Evolutionary conservation across 2,329 filamentous ascomycete species (phyloP), one percentile per base, ranked within the genome.

Genomic region (Cladophialophora exuberans): DNA sequence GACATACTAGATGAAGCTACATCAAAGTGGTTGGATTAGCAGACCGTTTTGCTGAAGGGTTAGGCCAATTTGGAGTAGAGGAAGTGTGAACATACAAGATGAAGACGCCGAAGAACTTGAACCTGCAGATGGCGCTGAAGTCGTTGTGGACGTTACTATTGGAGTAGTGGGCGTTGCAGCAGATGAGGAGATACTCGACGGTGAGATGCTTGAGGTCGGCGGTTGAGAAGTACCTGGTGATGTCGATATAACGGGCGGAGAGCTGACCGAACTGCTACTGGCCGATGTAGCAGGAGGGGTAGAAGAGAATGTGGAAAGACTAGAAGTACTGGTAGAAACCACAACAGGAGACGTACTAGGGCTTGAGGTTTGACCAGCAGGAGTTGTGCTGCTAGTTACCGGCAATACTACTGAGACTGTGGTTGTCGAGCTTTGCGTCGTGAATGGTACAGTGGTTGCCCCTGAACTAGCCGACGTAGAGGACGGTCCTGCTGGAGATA

Each of bases 281-380:
- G 2, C 15, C 13, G 22, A 13, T 20, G 45, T 2, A 17, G 49
- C 48, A 23, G 49, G 41, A 20, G 31, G n/a, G 26, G 42, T 44
- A 18, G 43, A 43, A 7, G 28, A 43, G 36, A 31, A 31, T 15
- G 26, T 13, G 25, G 18, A 43, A 33, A 26, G 13, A 46, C 11
- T 54, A 33, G 55, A 51, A 42, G 46, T 31, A 45, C 55, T 57
- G 23, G 38, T 48, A 23, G 30, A 44, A 26, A n/a, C 13, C 15
- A 41, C 17, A 22, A 31, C n/a, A 41, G 26, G 13, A 54, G 45
- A 52, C 55, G 35, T 57, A 57, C 55, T 51, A 25, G 55, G 52
- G 25, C 39, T 57, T 54, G 42, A 42, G 47, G 23, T 20, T 23
- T 33, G 15, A 41, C 17, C 28, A 31, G 17, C 33, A 26, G 35